A percentile compares a stretch with the other conserved stretches of the same genome.
Conservation (phyloP, 768 basidiomycete genomes). For the Lentinus brumalis region DNA sequence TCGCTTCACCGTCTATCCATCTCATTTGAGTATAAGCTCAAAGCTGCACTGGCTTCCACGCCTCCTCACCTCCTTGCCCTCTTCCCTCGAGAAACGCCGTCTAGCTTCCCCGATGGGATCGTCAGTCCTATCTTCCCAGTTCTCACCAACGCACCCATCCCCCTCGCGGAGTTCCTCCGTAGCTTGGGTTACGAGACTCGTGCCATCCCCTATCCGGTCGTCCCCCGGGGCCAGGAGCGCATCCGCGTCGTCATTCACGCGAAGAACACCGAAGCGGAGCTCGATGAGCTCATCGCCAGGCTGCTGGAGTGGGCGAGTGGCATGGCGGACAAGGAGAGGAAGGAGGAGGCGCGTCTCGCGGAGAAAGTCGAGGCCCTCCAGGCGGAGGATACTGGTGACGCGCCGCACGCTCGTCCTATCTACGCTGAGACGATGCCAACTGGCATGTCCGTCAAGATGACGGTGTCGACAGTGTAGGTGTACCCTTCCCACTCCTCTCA, state of each 20-base stretch:
- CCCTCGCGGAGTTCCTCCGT: not conserved
- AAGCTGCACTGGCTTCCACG: not conserved
- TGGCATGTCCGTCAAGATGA: too few relatives aligned
- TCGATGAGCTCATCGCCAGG: constrained; percentile 11
- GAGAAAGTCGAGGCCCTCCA: too few relatives aligned
- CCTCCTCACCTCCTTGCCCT: not conserved
- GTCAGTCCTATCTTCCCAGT: not conserved
- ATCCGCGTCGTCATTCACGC: constrained; percentile 15
- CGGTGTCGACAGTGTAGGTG: too few relatives aligned
- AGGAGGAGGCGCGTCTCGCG: too few relatives aligned
- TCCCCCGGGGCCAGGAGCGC: constrained; percentile 15
- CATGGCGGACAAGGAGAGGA: too few relatives aligned
- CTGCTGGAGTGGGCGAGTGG: not conserved
- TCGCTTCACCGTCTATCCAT: not conserved
- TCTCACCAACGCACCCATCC: not conserved
- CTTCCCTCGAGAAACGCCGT: not conserved
- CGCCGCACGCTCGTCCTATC: too few relatives aligned
- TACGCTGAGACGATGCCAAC: too few relatives aligned
- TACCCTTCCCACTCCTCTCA: too few relatives aligned
- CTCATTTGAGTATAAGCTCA: not conserved
- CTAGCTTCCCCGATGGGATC: not conserved
- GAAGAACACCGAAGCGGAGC: constrained; percentile 24
- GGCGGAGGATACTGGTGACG: too few relatives aligned
- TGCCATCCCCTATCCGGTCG: constrained; percentile 6
- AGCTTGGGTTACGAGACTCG: not conserved